phyloP scores from a whole-genome alignment of 2,329 filamentous ascomycete species.

The Aquanectria penicillioides region DNA sequence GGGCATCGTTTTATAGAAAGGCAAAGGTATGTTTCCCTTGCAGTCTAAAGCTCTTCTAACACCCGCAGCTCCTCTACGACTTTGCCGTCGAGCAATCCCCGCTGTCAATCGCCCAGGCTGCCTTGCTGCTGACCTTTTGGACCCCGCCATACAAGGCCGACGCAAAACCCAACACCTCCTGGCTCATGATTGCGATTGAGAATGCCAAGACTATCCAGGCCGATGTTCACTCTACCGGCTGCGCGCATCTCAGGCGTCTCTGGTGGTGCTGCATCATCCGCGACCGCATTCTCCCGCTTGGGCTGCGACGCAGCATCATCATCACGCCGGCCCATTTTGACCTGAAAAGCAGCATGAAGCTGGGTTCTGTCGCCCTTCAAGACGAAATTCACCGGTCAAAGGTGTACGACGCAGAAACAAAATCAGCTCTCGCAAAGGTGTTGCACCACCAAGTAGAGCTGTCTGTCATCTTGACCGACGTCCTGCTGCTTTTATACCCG shows the following conservation, averaged over 20 bases:
- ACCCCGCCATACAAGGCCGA: not conserved
- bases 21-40: not conserved
- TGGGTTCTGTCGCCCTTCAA: not conserved
- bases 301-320: not conserved
- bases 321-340: conserved; percentile 5
- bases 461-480: not conserved
- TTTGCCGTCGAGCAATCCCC: not conserved
- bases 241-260: not conserved
- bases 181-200: conserved; percentile 5
- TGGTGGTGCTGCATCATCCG: conserved; percentile 12
- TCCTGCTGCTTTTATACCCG: not conserved
- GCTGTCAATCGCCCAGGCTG: not conserved
- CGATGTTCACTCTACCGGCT: not conserved
- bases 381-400: conserved; percentile 2
- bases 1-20: conserved; percentile 5
- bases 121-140: conserved; percentile 3
- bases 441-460: not conserved
- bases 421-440: not conserved
- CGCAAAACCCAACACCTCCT: conserved; percentile 5
- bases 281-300: conserved; percentile 1
- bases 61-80: not conserved
- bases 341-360: not conserved
- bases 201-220: not conserved
- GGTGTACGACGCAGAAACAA: not conserved
- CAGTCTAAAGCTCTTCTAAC: not conserved